Conservation (phyloP, 352 stramenopile genomes). For the Blastocystis sp. region DNA sequence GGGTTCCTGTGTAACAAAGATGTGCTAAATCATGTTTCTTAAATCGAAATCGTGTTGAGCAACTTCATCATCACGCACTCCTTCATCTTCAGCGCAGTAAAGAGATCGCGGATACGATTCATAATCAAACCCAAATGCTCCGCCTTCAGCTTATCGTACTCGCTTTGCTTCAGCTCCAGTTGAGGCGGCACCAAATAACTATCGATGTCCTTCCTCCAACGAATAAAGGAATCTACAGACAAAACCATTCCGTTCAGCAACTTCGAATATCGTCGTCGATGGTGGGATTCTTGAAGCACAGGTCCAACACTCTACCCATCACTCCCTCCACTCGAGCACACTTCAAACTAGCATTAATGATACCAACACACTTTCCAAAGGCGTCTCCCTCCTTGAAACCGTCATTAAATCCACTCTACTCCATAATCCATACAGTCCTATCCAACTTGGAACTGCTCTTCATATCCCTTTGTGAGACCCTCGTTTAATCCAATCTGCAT, state of each 20-base stretch:
- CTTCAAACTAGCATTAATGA: conserved; percentile 58
- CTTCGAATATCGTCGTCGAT: conserved; percentile 34
- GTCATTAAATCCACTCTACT: conserved; percentile 22
- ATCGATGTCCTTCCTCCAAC: conserved; percentile 47
- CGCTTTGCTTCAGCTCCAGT: conserved; percentile 32
- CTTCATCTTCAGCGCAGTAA: conserved; percentile 45
- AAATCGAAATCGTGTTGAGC: conserved; percentile 49
- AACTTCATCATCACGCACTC: conserved; percentile 56
- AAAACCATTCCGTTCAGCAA: neutral
- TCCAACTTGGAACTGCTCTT: conserved; percentile 41
- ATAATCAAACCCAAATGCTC: conserved; percentile 44
- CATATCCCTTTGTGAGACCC: neutral
- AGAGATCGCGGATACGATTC: conserved; percentile 31
- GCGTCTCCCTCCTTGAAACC: conserved; percentile 56
- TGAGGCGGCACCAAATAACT: conserved; percentile 23
- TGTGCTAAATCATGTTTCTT: neutral
- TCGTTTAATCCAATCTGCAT: conserved; percentile 27
- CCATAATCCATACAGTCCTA: neutral
- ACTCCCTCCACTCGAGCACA: neutral
- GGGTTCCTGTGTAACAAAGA: neutral
- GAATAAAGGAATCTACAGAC: conserved; percentile 9
- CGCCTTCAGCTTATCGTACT: conserved; percentile 30
- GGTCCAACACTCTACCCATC: conserved; percentile 20
- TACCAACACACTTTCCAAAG: conserved; percentile 49
- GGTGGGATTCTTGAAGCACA: conserved; percentile 53